These are phyloP conservation scores for Calocera viscosa DNA, from an alignment of 768 basidiomycete species.

Conservation along the genomic window DNA sequence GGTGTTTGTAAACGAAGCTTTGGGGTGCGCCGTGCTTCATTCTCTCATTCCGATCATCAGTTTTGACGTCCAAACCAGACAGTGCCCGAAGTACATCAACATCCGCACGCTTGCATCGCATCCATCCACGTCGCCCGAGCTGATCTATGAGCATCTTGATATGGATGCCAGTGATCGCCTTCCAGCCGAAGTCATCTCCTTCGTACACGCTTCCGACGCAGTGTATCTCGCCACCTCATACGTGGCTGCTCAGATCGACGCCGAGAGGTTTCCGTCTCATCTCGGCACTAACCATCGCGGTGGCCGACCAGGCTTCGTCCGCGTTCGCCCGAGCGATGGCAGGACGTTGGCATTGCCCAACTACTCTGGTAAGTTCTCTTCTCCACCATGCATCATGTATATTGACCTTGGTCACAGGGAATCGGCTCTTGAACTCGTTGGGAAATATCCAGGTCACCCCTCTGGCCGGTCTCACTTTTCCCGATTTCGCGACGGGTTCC, in stretches of 20 bases:
- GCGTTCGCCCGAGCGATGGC: slow-evolving; percentile 43
- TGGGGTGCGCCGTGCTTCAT: slow-evolving; percentile 39
- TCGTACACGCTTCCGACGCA: slow-evolving; percentile 41
- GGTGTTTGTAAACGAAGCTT: slow-evolving; percentile 40
- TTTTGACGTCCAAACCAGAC: slow-evolving; percentile 30
- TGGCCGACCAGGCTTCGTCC: slow-evolving; percentile 48
- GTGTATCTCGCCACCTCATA: slow-evolving; percentile 47
- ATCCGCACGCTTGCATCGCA: slow-evolving; percentile 40
- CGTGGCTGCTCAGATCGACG: slow-evolving; percentile 31
- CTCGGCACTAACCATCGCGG: slow-evolving; percentile 53
- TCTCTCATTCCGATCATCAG: not conserved
- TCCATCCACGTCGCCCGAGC: slow-evolving; percentile 29
- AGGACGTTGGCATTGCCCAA: slow-evolving; percentile 48
- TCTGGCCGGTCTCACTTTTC: slow-evolving; percentile 45
- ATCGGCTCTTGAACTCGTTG: slow-evolving; percentile 50
- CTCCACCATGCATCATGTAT: slow-evolving; percentile 4
- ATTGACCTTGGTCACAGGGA: slow-evolving; percentile 30
- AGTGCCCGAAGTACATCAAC: slow-evolving; percentile 61
- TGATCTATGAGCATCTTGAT: slow-evolving; percentile 29
- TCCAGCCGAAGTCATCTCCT: slow-evolving; percentile 37
- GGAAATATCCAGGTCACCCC: slow-evolving; percentile 50
- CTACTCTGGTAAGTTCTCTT: slow-evolving; percentile 36
- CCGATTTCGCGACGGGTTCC: slow-evolving; percentile 41
- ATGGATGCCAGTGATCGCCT: slow-evolving; percentile 33
- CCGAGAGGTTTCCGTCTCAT: slow-evolving; percentile 39